These are phyloP conservation scores for Beauveria australis DNA, from an alignment of 2,329 filamentous ascomycete species.

Conservation along the genomic window DNA sequence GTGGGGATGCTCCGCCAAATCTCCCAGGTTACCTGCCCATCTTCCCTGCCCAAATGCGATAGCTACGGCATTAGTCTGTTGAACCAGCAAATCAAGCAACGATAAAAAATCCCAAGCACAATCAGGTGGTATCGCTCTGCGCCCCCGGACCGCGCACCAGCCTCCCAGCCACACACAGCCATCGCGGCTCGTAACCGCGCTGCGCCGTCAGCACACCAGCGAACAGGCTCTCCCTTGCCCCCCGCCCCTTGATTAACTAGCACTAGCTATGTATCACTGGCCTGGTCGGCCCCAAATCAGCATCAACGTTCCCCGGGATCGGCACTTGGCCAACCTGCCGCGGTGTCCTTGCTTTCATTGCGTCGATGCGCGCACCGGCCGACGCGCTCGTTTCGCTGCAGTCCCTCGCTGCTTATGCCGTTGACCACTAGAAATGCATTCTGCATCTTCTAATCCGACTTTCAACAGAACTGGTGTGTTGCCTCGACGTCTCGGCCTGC, in stretches of 20 bases:
- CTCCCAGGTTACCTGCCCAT: not conserved
- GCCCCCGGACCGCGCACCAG: constrained; percentile 2
- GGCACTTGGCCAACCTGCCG: not conserved
- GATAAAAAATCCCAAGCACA: not conserved
- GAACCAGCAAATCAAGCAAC: not conserved
- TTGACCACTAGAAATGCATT: no score
- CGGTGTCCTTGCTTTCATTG: no score
- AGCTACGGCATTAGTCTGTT: not conserved
- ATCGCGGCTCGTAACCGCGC: constrained; percentile 6
- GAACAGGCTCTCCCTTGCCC: not conserved
- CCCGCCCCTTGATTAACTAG: not conserved
- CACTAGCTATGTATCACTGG: not conserved
- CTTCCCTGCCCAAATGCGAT: not conserved
- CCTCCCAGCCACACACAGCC: not conserved
- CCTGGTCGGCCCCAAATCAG: not conserved
- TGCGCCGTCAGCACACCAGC: not conserved
- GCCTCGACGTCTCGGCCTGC: no score
- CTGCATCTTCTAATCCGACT: no score
- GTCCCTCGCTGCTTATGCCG: not conserved
- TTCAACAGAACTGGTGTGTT: no score
- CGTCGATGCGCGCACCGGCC: not conserved
- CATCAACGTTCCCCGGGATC: not conserved
- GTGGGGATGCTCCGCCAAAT: constrained; percentile 1
- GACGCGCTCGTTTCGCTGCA: not conserved
- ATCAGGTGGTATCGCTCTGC: not conserved